Base-by-base conservation (phyloP, 108 stramenopile genomes). In the Hondaea fermentalgiana region DNA sequence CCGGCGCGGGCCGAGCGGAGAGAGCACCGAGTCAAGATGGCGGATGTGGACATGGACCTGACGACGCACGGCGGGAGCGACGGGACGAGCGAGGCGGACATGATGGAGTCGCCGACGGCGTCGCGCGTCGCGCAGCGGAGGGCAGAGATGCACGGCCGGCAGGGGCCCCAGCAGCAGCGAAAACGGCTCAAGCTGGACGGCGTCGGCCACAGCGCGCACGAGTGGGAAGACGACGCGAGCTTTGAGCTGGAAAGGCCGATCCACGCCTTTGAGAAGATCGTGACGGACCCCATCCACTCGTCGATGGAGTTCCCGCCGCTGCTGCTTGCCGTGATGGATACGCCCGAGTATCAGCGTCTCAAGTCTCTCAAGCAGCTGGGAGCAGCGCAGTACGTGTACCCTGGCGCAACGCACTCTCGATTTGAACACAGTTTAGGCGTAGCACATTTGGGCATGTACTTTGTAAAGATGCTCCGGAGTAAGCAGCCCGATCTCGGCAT, bases 311-410 rank as follows among this genome's bases (percentile, higher is more conserved):
- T 83, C 49, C 76, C 76, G 76, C 90, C 91, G 14, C 87, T 91
- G 47, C 53, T 91, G 58, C 89, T 57, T 60, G 60, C 35, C 35
- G 69, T 93, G 60, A 92, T 94, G 88, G 93, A 94, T 89, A 94
- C 93, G 19, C 91, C 91, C n/a, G 88, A 93, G 64, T 93, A 91
- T 53, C 92, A 94, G 49, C 87, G 93, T n/a, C 91, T 94, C 43
- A 55, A 89, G 42, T 87, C 88, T 5, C 88, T 94, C 29, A 91
- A 91, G 44, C 93, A 94, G 90, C 92, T 93, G 23, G 93, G 93
- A 0, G 91, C 93, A 35, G 89, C 91, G 49, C 88, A 90, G 17
- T 92, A 51, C 72, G 93, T 94, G 16, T 94, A 90, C 89, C 91
- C 59, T 0, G 91, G 90, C 44, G 92, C 91, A 55, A 91, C 92